A percentile compares a stretch with the other conserved stretches of the same genome.
Conservation (phyloP, 306 rosid species). For the Rosa multiflora region DNA sequence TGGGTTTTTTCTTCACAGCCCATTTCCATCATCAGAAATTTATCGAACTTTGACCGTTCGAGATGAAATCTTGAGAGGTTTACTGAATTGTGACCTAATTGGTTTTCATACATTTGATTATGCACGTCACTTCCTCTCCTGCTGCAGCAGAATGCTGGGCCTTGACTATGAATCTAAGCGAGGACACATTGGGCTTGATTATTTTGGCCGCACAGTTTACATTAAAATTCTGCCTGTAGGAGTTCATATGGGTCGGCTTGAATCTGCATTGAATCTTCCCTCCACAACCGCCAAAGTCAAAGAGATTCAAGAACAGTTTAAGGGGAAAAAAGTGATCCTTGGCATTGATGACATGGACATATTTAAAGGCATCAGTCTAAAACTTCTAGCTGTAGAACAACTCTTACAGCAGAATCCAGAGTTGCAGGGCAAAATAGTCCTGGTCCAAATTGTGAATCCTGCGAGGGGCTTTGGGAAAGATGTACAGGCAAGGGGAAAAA, state of each 20-base stretch:
- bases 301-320: conserved; percentile 65
- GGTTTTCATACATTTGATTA: conserved; percentile 92
- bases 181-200: conserved; percentile 89
- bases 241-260: conserved; percentile 83
- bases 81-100: conserved; percentile 75
- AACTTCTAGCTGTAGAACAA: conserved; percentile 74
- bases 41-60: conserved; percentile 81
- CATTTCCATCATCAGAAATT: conserved; percentile 80
- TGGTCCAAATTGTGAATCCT: conserved; percentile 86
- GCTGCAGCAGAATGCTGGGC: conserved; percentile 95
- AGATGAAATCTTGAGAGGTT: conserved; percentile 71
- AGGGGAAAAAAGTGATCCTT: conserved; percentile 45
- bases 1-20: conserved; percentile 89
- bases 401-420: conserved; percentile 65
- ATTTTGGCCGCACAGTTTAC: conserved; percentile 78
- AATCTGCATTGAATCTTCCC: conserved; percentile 61
- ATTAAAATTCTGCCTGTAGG: conserved; percentile 89
- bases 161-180: conserved; percentile 85
- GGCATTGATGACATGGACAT: conserved; percentile 86
- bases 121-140: conserved; percentile 89
- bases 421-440: conserved; percentile 53
- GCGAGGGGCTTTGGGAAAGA: conserved; percentile 75
- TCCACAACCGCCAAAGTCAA: conserved; percentile 58
- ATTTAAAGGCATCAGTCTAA: conserved; percentile 81
- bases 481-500: conserved; percentile 67